phyloP scores from a whole-genome alignment of 192 early-diverging fungal genomes.

The Coemansia sp. region DNA sequence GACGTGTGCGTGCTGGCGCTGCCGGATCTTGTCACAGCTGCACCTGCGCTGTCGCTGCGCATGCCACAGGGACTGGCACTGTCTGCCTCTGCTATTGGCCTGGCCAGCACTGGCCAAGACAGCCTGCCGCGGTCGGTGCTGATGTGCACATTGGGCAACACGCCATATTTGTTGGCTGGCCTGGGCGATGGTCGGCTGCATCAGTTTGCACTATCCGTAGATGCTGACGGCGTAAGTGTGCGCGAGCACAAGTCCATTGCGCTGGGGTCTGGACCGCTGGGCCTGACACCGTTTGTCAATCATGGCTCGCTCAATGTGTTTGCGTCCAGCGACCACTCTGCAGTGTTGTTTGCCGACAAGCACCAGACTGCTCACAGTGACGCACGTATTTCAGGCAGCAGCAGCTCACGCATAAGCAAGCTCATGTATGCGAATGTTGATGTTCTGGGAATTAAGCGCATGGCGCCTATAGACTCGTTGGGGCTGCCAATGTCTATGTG shows the following conservation, averaged over 20 bases:
- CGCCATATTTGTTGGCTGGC: conserved; percentile 71
- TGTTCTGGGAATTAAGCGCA: conserved; percentile 59
- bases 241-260: conserved; percentile 60
- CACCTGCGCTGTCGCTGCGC: conserved; percentile 43
- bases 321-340: conserved; percentile 76
- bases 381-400: background rate
- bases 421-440: conserved; percentile 86
- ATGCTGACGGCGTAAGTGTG: conserved; percentile 10
- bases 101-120: conserved; percentile 16
- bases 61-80: conserved; percentile 9
- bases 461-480: conserved; percentile 58
- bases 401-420: conserved; percentile 49
- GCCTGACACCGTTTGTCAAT: conserved; percentile 55
- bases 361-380: background rate
- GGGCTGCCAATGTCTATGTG: conserved; percentile 58
- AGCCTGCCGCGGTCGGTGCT: conserved; percentile 69
- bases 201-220: conserved; percentile 52
- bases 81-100: background rate
- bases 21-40: conserved; percentile 56
- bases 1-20: conserved; percentile 61
- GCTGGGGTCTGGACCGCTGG: conserved; percentile 75
- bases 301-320: conserved; percentile 61
- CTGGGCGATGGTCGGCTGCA: conserved; percentile 84
- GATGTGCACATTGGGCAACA: conserved; percentile 60
- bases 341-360: conserved; percentile 64